Base-by-base conservation (phyloP, 345 rosid species). In the Gossypium stocksii region DNA sequence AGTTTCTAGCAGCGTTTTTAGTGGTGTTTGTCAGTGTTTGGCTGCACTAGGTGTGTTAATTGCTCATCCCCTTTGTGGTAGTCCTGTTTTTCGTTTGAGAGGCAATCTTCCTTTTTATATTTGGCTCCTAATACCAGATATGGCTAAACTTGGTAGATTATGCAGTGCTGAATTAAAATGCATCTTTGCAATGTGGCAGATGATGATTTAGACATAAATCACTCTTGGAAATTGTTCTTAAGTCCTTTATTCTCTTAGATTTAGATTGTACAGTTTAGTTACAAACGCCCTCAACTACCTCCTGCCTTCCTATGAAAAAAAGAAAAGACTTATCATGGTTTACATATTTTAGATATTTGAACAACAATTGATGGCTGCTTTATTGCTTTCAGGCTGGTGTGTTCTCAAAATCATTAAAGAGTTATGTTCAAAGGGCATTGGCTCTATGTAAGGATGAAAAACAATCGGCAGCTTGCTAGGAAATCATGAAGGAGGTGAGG, bases 341-440 rank as follows among this genome's bases (percentile, higher is more conserved):
- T 66, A 23, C 19, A 14, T 29, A 13, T 9, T 17, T 13, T 38
- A 41, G 49, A n/a, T 59, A 41, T 44, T 64, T 49, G 56, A 20
- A 41, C 73, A 65, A 3, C 16, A 51, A 41, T 38, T 72, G 15
- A 44, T 73, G 41, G 71, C 45, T 60, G 74, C 70, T 44, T 77
- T 77, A 23, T 73, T 82, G 51, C 79, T 74, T 82, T 79, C 87
- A 96, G 99, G 84, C 88, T 84, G 90, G 86, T 46, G 60, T 71
- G 74, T 87, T 93, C 77, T 98, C 97, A 0, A 88, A 84, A 76
- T 91, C 99, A 6, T 83, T 96, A 38, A 82, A 89, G 49, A 89
- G 87, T 72, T 96, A 89, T 81, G 98, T 91, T 52, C 98, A 93
- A 83, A 96, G 97, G 80, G 98, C 89, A 79, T 78, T 96, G 77